Base-by-base conservation (phyloP, 768 basidiomycete species). In the Agrocybe chaxingu region DNA sequence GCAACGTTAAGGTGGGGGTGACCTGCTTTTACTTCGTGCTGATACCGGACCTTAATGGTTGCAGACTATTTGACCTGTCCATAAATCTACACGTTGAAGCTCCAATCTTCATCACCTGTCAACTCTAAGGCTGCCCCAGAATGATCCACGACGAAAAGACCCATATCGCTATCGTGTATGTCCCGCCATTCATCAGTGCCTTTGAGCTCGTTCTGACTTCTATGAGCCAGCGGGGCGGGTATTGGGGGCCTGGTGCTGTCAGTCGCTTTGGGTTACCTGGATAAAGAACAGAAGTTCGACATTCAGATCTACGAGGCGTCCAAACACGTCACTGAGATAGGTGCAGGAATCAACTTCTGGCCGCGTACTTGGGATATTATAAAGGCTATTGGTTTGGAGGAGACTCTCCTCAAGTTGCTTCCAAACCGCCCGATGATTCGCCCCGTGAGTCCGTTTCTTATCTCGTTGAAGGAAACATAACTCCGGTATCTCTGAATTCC, bases 281-380 rank as follows among this genome's bases (percentile, higher is more conserved):
- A 58, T 10, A 46, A 51, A 7, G 50, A 57, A n/a, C 47, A 52
- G 45, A 56, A 53, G 1, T 52, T 68, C 7, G 61, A 69, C 1
- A 61, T 78, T 4, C 66, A 71, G n/a, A 53, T 78, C 10, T 79
- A 74, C 53, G 77, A 79, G 46, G 65, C 72, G 7, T 62, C 74
- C 2, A 54, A 69, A 0, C 57, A 58, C 16, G 66, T 79, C 32
- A 65, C 67, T 2, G 72, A 74, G 39, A 62, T 74, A 38, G 77
- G 77, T 7, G 76, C 75, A 16, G 77, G 76, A 0, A 70, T 79
- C 38, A 65, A 61, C 2, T 54, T 76, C 4, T 77, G 68, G 67
- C 67, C 65, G 33, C 67, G 74, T 24, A 61, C 64, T 8, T 71
- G 71, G 71, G 67, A 66, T 9, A 64, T 74, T 5, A 52, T 78